Evolutionary conservation across 129 eudicot species (phyloP).

Genomic region (Pittosporum tobira): DNA sequence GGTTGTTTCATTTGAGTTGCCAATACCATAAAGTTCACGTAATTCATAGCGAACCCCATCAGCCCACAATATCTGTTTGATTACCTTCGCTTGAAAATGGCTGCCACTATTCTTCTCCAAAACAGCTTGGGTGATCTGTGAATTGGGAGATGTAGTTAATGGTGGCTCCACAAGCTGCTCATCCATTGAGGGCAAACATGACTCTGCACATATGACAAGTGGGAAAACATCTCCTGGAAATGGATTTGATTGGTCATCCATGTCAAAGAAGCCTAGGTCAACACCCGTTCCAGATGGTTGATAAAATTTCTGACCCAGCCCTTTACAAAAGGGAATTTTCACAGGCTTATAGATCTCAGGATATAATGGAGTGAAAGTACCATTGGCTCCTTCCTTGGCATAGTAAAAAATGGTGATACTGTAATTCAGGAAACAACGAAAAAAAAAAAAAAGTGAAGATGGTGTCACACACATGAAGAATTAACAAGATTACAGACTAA

Average conservation of each 20-base stretch:
- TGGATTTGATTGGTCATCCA: slow-evolving; percentile 24
- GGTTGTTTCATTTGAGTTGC: background rate
- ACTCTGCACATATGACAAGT: slow-evolving; percentile 9
- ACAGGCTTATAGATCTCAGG: slow-evolving; percentile 25
- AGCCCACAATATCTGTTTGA: background rate
- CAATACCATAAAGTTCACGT: too few relatives aligned
- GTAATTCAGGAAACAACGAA: background rate
- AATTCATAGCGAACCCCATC: too few relatives aligned
- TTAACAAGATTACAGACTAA: background rate
- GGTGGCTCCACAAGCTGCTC: background rate
- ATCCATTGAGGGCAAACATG: background rate
- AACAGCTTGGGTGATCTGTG: slow-evolving; percentile 7
- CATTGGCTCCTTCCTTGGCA: slow-evolving; percentile 28
- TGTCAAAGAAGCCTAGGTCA: slow-evolving; percentile 24
- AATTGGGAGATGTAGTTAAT: background rate
- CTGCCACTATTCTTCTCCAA: slow-evolving; percentile 2
- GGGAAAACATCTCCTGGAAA: slow-evolving; percentile 20
- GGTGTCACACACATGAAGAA: background rate
- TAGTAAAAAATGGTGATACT: slow-evolving; percentile 31
- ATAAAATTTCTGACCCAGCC: slow-evolving; percentile 24
- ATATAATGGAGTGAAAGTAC: slow-evolving; percentile 17
- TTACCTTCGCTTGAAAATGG: slow-evolving; percentile 2
- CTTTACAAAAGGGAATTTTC: slow-evolving; percentile 29
- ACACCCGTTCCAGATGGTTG: slow-evolving; percentile 35
- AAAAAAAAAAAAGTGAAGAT: background rate